Evolutionary conservation across 2,329 filamentous ascomycete species (phyloP).

Genomic region (Aspergillus terreus): DNA sequence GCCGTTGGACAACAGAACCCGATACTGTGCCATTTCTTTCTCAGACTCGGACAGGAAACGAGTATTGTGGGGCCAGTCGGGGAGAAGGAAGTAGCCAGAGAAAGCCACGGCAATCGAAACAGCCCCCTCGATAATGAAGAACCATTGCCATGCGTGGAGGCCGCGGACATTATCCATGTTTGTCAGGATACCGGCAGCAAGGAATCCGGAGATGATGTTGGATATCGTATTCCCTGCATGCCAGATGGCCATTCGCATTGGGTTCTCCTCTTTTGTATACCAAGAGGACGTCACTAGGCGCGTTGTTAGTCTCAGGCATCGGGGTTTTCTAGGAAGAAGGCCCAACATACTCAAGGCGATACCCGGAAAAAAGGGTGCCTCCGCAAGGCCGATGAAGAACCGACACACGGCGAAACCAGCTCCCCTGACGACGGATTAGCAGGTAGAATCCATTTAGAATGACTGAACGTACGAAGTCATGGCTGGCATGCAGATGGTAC

Average conservation of each 20-base stretch:
- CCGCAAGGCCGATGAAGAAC: neutral
- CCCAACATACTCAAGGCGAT: neutral
- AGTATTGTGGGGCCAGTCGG: neutral
- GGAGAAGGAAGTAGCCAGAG: neutral
- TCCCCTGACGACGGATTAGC: neutral
- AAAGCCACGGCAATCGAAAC: neutral
- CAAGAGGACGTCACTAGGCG: neutral
- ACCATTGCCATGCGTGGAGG: neutral
- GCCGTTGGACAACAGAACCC: neutral
- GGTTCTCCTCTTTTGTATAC: neutral
- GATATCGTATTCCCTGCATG: neutral
- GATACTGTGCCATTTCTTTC: neutral
- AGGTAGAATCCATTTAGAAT: neutral
- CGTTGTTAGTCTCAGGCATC: neutral
- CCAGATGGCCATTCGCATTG: neutral
- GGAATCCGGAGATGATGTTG: slow-evolving; percentile 1
- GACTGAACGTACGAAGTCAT: neutral
- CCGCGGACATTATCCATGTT: neutral
- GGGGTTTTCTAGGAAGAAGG: neutral
- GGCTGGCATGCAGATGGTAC: neutral
- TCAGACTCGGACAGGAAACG: neutral
- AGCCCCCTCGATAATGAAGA: neutral
- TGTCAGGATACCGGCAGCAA: neutral
- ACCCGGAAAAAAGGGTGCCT: neutral
- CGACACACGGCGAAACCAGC: neutral